phyloP scores from a whole-genome alignment of 805 yeast species.

The Candida maesae region DNA sequence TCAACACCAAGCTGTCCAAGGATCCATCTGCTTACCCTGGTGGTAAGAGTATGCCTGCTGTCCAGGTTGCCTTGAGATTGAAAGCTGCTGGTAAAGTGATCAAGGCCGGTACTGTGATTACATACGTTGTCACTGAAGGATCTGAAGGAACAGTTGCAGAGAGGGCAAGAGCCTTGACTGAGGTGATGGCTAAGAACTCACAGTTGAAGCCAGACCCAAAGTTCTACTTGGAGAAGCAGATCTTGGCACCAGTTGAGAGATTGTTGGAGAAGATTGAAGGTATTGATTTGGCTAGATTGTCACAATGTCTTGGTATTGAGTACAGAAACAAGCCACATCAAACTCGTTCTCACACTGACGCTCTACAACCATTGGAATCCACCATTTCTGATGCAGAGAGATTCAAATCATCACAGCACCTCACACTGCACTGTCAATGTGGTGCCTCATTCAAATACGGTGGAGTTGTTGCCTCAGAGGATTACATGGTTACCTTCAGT shows the following conservation, averaged over 20 bases:
- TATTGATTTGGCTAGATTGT: slow-evolving; percentile 73
- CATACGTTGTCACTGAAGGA: slow-evolving; percentile 72
- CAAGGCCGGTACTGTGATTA: slow-evolving; percentile 85
- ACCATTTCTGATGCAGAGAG: slow-evolving; percentile 79
- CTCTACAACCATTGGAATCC: slow-evolving; percentile 72
- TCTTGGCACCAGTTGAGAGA: slow-evolving; percentile 87
- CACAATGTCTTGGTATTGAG: slow-evolving; percentile 75
- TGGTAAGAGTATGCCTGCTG: slow-evolving; percentile 81
- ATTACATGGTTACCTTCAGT: slow-evolving; percentile 55
- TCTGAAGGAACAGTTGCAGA: slow-evolving; percentile 57
- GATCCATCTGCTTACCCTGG: slow-evolving; percentile 83
- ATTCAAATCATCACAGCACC: slow-evolving; percentile 58
- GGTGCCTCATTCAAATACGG: slow-evolving; percentile 59
- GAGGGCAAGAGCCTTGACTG: slow-evolving; percentile 79
- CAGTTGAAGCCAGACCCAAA: slow-evolving; percentile 65
- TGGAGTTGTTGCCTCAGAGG: slow-evolving; percentile 65
- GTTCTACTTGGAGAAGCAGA: slow-evolving; percentile 83
- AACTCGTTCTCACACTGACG: slow-evolving; percentile 30
- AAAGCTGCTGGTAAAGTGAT: slow-evolving; percentile 81
- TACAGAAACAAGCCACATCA: slow-evolving; percentile 40
- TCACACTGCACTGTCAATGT: slow-evolving; percentile 62
- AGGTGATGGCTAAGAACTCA: slow-evolving; percentile 51
- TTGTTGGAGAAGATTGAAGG: slow-evolving; percentile 84
- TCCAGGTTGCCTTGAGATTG: slow-evolving; percentile 83
- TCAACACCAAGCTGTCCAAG: slow-evolving; percentile 85